A percentile compares a stretch with the other conserved stretches of the same genome.
Conservation (phyloP, 805 yeast genomes). For the Monosporozyma servazzii region DNA sequence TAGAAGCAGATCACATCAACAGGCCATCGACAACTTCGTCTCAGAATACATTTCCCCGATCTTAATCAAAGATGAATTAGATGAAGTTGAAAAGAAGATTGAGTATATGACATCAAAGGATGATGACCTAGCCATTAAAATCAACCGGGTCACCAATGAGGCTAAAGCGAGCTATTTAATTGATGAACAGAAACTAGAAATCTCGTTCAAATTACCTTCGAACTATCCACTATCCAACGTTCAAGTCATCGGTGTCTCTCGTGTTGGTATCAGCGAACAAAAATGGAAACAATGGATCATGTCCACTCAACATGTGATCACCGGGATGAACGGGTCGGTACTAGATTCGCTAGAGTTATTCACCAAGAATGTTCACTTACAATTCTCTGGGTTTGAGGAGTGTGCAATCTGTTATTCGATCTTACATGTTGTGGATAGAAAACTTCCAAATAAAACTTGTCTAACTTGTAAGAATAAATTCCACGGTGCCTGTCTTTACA, state of each 20-base stretch:
- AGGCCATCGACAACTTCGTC: conserved; percentile 54
- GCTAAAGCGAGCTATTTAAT: conserved; percentile 64
- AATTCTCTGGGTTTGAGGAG: conserved; percentile 90
- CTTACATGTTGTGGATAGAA: conserved; percentile 74
- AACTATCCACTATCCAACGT: conserved; percentile 74
- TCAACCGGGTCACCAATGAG: conserved; percentile 55
- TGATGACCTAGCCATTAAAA: conserved; percentile 43
- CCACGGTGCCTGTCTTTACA: conserved; percentile 91
- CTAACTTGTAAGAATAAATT: conserved; percentile 86
- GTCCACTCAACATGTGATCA: conserved; percentile 77
- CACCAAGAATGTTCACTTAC: conserved; percentile 61
- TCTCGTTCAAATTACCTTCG: conserved; percentile 63
- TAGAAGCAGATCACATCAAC: conserved; percentile 56
- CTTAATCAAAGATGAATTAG: conserved; percentile 49
- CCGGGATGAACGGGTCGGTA: conserved; percentile 61
- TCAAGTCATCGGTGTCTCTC: conserved; percentile 61
- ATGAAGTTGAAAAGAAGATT: conserved; percentile 38
- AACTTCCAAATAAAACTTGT: conserved; percentile 83
- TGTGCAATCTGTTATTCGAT: conserved; percentile 96
- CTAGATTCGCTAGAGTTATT: conserved; percentile 35
- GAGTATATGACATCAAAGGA: conserved; percentile 28
- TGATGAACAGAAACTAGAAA: conserved; percentile 81
- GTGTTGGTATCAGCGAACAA: conserved; percentile 83
- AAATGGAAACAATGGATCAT: conserved; percentile 94
- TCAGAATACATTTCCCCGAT: conserved; percentile 53